Conservation (phyloP, 345 rosid genomes). For the Sonneratia alba region DNA sequence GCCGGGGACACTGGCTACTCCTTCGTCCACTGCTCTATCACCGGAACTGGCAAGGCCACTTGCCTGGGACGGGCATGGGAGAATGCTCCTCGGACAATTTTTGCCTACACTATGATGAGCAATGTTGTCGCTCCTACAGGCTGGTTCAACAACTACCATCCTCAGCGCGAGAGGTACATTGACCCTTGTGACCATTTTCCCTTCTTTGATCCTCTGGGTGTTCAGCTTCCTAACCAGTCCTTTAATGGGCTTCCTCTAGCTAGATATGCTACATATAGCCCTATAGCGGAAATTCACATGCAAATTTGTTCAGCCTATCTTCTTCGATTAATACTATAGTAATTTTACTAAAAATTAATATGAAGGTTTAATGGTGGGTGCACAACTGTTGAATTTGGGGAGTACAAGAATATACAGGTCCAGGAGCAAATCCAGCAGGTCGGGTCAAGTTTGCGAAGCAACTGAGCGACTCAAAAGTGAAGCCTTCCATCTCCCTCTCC, state of each 20-base stretch:
- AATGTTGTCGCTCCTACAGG: constrained; percentile 28
- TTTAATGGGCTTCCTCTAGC: no score
- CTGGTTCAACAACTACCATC: constrained; percentile 32
- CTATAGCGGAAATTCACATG: no score
- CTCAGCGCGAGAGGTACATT: constrained; percentile 23
- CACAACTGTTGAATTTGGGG: constrained; percentile 42
- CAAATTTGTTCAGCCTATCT: no score
- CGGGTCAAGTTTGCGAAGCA: constrained; percentile 30
- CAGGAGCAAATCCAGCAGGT: constrained; percentile 20
- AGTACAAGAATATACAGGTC: constrained; percentile 45
- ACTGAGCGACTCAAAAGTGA: constrained; percentile 19
- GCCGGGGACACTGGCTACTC: constrained; percentile 38
- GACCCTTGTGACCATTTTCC: background rate
- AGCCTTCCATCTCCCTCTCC: constrained; percentile 28
- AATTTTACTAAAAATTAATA: no score
- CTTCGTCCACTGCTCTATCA: constrained; percentile 47
- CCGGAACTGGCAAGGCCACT: constrained; percentile 30
- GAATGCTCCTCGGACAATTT: constrained; percentile 34
- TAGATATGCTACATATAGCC: no score
- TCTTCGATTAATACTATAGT: no score
- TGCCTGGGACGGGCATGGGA: constrained; percentile 64
- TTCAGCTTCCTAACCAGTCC: no score
- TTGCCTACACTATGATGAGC: constrained; percentile 38
- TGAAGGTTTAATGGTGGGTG: no score
- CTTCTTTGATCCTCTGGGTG: background rate